phyloP scores from a whole-genome alignment of 805 yeast genomes.

The Pichia phayaonensis region DNA sequence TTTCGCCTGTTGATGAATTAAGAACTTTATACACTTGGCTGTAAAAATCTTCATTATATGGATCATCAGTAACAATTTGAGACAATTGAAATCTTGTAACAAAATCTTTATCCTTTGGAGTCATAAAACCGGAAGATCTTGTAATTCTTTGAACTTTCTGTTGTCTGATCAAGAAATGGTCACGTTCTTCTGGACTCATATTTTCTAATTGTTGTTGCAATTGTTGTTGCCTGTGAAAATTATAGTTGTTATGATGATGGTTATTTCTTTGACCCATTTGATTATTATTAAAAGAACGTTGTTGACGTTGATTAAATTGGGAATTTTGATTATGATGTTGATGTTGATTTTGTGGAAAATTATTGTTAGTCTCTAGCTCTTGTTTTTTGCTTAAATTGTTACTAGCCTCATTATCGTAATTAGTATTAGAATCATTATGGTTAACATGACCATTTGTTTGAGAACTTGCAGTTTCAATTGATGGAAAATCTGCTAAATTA shows the following conservation, averaged over 20 bases:
- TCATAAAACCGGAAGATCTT: conserved; percentile 89
- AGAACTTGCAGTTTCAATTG: conserved; percentile 15
- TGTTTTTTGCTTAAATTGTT: neutral
- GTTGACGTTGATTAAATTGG: conserved; percentile 5
- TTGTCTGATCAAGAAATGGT: conserved; percentile 57
- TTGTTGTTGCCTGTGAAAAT: conserved; percentile 21
- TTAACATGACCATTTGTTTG: conserved; percentile 5
- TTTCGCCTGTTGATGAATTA: conserved; percentile 49
- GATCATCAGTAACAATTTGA: conserved; percentile 94
- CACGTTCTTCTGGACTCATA: conserved; percentile 67
- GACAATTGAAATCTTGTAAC: conserved; percentile 91
- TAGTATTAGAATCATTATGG: neutral
- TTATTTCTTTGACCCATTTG: conserved; percentile 9
- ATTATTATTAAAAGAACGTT: conserved; percentile 6
- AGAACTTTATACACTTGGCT: conserved; percentile 83
- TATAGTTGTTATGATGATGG: conserved; percentile 12
- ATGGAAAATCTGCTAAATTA: conserved; percentile 18
- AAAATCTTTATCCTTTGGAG: conserved; percentile 93
- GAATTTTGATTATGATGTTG: neutral
- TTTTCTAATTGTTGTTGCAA: conserved; percentile 31
- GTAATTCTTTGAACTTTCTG: conserved; percentile 69
- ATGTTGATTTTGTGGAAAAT: neutral
- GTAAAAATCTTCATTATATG: conserved; percentile 93
- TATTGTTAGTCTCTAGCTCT: conserved; percentile 3
- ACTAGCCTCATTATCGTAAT: neutral